Evolutionary conservation across 2,329 filamentous ascomycete species (phyloP).

Genomic region (Endothia cerciana): DNA sequence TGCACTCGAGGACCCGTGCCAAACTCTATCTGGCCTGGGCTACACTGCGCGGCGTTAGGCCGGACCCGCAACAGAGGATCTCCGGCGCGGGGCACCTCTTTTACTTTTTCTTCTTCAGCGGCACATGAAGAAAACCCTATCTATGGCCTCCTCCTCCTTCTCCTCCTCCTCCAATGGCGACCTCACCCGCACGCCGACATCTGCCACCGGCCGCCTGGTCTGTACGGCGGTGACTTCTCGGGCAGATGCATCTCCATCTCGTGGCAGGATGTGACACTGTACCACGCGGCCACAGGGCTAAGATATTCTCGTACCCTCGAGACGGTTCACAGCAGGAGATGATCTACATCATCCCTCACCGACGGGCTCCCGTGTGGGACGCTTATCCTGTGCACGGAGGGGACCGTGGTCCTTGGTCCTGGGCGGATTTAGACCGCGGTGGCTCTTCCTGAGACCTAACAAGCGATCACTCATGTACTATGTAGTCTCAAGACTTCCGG

Average conservation of each 20-base stretch:
- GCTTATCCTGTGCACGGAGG: neutral
- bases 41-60: neutral
- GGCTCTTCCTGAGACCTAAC: neutral
- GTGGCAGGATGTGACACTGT: conserved; percentile 11
- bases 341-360: neutral
- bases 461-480: neutral
- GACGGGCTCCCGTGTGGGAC: neutral
- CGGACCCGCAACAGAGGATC: conserved; percentile 4
- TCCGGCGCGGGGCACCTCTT: too few species aligned
- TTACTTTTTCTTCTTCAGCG: too few species aligned
- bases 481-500: neutral
- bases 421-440: neutral
- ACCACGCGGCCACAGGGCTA: neutral
- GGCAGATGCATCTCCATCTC: conserved; percentile 20
- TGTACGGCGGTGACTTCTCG: conserved; percentile 6
- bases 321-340: neutral
- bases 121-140: neutral
- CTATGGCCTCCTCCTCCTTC: too few species aligned
- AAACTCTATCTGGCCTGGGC: conserved; percentile 5
- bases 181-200: neutral
- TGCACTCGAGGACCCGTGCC: neutral
- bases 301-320: neutral
- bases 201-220: conserved; percentile 7
- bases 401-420: neutral
- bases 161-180: neutral